Conservation (phyloP, 371 early-diverging fungal species). For the Actinomortierella wolfii region DNA sequence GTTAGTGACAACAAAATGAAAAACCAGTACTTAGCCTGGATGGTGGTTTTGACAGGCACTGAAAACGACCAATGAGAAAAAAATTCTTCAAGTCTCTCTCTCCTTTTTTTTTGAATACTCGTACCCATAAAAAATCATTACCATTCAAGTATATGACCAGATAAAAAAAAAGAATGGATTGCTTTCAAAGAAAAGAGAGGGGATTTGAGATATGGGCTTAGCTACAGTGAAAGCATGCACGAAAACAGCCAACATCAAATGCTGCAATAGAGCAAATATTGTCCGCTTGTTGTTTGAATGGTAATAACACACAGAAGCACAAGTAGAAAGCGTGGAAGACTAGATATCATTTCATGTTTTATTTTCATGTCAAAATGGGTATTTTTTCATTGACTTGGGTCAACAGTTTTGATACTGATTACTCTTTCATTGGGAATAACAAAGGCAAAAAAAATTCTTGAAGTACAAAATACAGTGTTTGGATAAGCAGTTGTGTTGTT, state of each 20-base stretch:
- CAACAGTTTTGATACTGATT: too few species aligned
- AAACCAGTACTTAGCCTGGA: constrained; percentile 29
- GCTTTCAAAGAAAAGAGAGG: neutral
- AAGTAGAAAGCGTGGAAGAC: neutral
- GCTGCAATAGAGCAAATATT: neutral
- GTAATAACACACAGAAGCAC: neutral
- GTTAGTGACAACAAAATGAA: constrained; percentile 10
- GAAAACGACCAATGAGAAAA: constrained; percentile 19
- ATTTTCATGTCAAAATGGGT: neutral
- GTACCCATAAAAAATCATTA: neutral
- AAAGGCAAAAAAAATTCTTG: too few species aligned
- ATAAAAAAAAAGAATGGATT: neutral
- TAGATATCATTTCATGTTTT: neutral
- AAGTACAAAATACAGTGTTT: too few species aligned
- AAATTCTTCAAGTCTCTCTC: too few species aligned
- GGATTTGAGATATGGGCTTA: neutral
- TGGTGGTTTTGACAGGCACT: constrained; percentile 38
- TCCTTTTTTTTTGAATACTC: neutral
- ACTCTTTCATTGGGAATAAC: too few species aligned
- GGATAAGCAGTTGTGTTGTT: too few species aligned
- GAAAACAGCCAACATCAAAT: neutral
- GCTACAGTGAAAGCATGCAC: too few species aligned
- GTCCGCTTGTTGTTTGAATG: neutral
- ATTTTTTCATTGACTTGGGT: too few species aligned
- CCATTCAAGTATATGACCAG: neutral